phyloP scores from a whole-genome alignment of 2,329 filamentous ascomycete species.

The Passalora sequoiae region DNA sequence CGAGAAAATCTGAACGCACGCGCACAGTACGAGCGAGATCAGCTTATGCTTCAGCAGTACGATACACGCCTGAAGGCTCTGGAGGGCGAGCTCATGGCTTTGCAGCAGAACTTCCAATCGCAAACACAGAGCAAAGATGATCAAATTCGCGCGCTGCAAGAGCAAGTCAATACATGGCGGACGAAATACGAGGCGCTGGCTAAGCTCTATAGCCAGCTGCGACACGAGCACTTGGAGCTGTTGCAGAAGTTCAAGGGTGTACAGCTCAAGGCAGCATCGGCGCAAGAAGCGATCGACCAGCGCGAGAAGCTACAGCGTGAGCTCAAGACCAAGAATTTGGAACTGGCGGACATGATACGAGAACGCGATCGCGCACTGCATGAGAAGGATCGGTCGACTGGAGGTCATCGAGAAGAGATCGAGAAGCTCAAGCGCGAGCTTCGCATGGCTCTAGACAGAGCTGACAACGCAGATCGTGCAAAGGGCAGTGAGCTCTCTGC shows the following conservation, averaged over 20 bases:
- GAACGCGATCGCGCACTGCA: constrained; percentile 90
- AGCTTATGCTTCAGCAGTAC: constrained; percentile 94
- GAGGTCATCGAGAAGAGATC: constrained; percentile 84
- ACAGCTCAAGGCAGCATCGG: constrained; percentile 92
- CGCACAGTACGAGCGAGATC: constrained; percentile 94
- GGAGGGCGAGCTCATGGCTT: constrained; percentile 76
- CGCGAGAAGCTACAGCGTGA: constrained; percentile 94
- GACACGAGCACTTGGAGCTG: constrained; percentile 89
- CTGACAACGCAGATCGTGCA: constrained; percentile 83
- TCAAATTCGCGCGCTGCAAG: constrained; percentile 84
- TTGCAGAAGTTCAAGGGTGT: constrained; percentile 94
- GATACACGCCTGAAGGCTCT: constrained; percentile 87
- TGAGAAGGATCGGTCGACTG: constrained; percentile 81
- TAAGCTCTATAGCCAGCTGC: constrained; percentile 93
- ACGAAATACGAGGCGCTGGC: constrained; percentile 94
- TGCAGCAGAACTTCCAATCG: constrained; percentile 77
- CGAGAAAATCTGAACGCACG: constrained; percentile 90
- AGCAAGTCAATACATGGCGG: constrained; percentile 96
- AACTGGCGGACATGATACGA: constrained; percentile 96
- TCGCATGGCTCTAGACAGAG: constrained; percentile 82
- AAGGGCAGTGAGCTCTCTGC: constrained; percentile 94
- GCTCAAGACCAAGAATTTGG: constrained; percentile 99
- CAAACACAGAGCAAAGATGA: constrained; percentile 89
- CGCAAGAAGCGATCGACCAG: constrained; percentile 91
- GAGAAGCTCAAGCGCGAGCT: constrained; percentile 94